Percentiles rank a stretch among this genome's conserved stretches.
Evolutionary conservation across 2,329 filamentous ascomycete species (phyloP).

Genomic region (Pseudogymnoascus sp.): DNA sequence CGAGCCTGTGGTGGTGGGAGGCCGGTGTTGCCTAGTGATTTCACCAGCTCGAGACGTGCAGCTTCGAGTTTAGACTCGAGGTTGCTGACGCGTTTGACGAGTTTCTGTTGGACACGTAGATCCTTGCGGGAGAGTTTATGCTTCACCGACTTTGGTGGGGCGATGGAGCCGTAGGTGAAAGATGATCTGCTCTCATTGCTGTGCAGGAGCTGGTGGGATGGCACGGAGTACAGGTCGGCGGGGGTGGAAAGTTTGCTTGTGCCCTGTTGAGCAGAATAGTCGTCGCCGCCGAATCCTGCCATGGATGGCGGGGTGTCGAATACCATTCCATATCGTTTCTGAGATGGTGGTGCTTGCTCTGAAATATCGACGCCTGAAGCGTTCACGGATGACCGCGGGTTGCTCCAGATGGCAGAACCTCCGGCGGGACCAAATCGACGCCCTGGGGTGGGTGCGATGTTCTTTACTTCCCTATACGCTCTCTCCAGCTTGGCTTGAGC

Average conservation of each 20-base stretch:
- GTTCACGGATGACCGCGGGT: neutral
- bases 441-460: slow-evolving; percentile 37
- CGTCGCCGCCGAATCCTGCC: neutral
- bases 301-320: neutral
- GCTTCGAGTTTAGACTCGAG: slow-evolving; percentile 52
- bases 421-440: neutral
- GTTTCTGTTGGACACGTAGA: slow-evolving; percentile 49
- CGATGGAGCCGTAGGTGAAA: neutral
- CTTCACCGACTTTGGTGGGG: neutral
- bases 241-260: neutral
- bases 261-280: neutral
- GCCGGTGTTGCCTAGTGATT: slow-evolving; percentile 33
- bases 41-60: slow-evolving; percentile 46
- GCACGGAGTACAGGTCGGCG: neutral
- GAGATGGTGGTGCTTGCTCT: neutral
- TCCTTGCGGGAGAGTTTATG: slow-evolving; percentile 48
- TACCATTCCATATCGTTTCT: neutral
- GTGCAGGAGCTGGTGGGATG: slow-evolving; percentile 2
- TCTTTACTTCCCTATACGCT: slow-evolving; percentile 49
- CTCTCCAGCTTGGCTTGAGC: slow-evolving; percentile 42
- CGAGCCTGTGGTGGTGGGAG: slow-evolving; percentile 25
- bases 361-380: neutral
- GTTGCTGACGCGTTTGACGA: slow-evolving; percentile 54
- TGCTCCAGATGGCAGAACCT: slow-evolving; percentile 4
- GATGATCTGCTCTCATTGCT: neutral